These are phyloP conservation scores for Cercospora sp. DNA, from an alignment of 2,329 filamentous ascomycete species.

Conservation along the genomic window DNA sequence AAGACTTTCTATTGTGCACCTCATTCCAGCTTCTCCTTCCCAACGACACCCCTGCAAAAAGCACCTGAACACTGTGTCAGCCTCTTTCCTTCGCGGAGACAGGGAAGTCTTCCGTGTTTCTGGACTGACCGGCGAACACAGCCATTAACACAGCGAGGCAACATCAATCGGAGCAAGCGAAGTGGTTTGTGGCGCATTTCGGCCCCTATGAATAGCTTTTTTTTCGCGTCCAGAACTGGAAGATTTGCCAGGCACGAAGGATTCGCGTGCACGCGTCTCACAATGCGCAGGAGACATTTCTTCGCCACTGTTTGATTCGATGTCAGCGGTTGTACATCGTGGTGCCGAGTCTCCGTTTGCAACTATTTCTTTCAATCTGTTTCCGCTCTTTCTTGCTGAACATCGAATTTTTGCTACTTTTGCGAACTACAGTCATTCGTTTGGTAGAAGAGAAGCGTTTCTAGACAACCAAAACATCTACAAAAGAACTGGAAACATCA, in stretches of 20 bases:
- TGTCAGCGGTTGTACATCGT: background rate
- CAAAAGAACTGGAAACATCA: background rate
- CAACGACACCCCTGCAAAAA: background rate
- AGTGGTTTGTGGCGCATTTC: conserved; percentile 3
- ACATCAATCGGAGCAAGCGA: conserved; percentile 4
- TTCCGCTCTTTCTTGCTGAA: background rate
- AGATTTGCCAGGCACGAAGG: conserved; percentile 2
- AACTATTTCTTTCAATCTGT: background rate
- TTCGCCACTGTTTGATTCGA: background rate
- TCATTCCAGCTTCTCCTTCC: background rate
- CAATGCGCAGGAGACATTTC: background rate
- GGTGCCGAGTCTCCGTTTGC: background rate
- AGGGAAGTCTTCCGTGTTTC: background rate
- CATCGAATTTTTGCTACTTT: too few relatives aligned
- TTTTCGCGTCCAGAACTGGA: background rate
- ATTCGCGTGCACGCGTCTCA: conserved; percentile 1
- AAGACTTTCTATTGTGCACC: background rate
- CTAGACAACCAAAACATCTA: background rate
- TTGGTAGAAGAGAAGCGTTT: background rate
- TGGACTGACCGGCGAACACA: background rate
- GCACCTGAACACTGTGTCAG: background rate
- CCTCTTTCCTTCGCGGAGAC: background rate
- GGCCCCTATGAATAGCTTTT: conserved; percentile 7
- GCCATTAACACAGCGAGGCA: background rate
- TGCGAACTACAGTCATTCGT: background rate